Evolutionary conservation across 148 eudicot genomes (phyloP).

Genomic region (Drosera capensis): DNA sequence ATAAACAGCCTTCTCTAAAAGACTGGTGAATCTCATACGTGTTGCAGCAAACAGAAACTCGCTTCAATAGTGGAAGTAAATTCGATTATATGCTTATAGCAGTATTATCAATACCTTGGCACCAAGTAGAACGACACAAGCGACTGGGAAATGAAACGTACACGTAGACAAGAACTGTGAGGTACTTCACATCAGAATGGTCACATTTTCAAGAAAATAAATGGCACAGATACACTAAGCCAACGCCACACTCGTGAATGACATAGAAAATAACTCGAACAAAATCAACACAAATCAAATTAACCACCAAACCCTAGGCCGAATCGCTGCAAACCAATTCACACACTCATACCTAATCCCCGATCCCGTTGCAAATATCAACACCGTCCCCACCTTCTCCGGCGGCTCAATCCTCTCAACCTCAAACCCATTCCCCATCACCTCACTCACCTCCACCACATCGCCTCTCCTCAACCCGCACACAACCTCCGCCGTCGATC

Average conservation of each 20-base stretch:
- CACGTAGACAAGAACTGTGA: not conserved
- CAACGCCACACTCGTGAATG: not conserved
- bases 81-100: not conserved
- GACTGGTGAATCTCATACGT: too few relatives aligned
- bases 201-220: too few relatives aligned
- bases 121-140: not conserved
- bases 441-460: slow-evolving; percentile 50
- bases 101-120: not conserved
- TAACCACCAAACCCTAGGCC: not conserved
- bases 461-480: slow-evolving; percentile 54
- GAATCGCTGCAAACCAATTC: too few relatives aligned
- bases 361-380: slow-evolving; percentile 87
- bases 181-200: too few relatives aligned
- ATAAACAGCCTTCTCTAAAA: too few relatives aligned
- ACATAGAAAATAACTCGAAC: too few relatives aligned
- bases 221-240: too few relatives aligned
- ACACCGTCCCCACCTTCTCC: slow-evolving; percentile 33
- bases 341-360: slow-evolving; percentile 82
- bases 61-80: not conserved
- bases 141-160: not conserved
- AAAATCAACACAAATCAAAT: not conserved
- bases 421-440: slow-evolving; percentile 67
- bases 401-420: slow-evolving; percentile 47
- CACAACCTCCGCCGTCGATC: slow-evolving; percentile 74
- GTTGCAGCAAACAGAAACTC: not conserved